A percentile compares a stretch with the other conserved stretches of the same genome.
These are phyloP conservation scores for Eutrema japonicum DNA, from an alignment of 345 rosid species.

Conservation along the genomic window DNA sequence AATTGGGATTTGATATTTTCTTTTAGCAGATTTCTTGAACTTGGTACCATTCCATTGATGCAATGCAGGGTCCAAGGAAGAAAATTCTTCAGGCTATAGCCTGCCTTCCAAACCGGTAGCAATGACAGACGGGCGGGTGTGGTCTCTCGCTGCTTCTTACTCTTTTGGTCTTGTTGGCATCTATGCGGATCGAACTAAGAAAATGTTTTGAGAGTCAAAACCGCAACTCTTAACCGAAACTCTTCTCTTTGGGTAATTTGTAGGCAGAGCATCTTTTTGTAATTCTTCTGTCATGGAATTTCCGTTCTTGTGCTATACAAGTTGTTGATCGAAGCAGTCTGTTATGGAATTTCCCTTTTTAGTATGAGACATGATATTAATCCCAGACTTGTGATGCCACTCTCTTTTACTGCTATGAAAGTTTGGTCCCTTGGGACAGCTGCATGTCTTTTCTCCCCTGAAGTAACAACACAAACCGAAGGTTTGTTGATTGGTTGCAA, in stretches of 20 bases:
- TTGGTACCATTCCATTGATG: constrained; percentile 6
- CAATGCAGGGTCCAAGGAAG: constrained; percentile 90
- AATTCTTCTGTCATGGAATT: constrained; percentile 6
- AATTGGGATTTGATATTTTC: neutral
- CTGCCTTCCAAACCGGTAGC: constrained; percentile 56
- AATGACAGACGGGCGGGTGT: constrained; percentile 11
- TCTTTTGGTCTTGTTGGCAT: constrained; percentile 26
- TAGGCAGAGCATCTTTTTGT: constrained; percentile 28
- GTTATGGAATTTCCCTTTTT: too few relatives aligned
- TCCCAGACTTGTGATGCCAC: too few relatives aligned
- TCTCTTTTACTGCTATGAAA: too few relatives aligned
- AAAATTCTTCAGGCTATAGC: constrained; percentile 81
- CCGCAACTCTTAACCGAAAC: constrained; percentile 5
- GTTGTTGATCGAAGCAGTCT: constrained; percentile 22
- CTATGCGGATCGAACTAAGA: constrained; percentile 15
- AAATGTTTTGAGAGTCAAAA: constrained; percentile 26
- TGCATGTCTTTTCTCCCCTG: too few relatives aligned
- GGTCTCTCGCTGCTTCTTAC: constrained; percentile 14
- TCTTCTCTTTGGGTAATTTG: constrained; percentile 10
- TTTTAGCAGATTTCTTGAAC: constrained; percentile 10
- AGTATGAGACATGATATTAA: too few relatives aligned
- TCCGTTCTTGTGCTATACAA: neutral
- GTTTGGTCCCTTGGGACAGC: too few relatives aligned
- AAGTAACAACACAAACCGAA: too few relatives aligned
- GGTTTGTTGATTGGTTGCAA: too few relatives aligned